These are phyloP conservation scores for Cicer yamashitae DNA, from an alignment of 306 rosid genomes.

Conservation along the genomic window DNA sequence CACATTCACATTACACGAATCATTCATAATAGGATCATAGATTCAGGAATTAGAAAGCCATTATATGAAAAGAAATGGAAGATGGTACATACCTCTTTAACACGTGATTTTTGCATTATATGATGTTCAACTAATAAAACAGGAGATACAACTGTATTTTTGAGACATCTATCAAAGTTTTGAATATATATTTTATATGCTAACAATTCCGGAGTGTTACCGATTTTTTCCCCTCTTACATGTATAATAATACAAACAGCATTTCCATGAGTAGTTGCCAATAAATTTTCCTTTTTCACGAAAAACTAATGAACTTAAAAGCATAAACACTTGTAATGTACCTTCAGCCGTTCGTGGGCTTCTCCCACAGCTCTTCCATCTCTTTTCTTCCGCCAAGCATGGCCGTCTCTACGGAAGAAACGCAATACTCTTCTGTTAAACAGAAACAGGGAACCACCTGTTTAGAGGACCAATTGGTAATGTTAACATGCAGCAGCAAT, in stretches of 20 bases:
- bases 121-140: background rate
- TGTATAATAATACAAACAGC: constrained; percentile 1
- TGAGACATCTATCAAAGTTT: constrained; percentile 29
- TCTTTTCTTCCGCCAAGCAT: constrained; percentile 92
- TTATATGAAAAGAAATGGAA: background rate
- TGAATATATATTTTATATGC: constrained; percentile 17
- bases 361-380: constrained; percentile 97
- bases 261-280: constrained; percentile 17
- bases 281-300: constrained; percentile 3
- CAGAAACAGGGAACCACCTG: constrained; percentile 95
- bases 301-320: constrained; percentile 20
- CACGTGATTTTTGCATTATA: background rate
- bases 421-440: constrained; percentile 92
- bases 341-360: constrained; percentile 99
- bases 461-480: constrained; percentile 38
- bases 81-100: background rate
- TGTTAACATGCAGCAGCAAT: constrained; percentile 17
- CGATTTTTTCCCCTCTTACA: background rate
- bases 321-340: constrained; percentile 44
- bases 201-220: constrained; percentile 3
- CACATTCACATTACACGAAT: background rate
- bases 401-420: constrained; percentile 97
- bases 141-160: background rate
- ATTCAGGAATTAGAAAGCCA: background rate
- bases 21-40: background rate